A percentile compares a stretch with the other conserved stretches of the same genome.
phyloP scores from a whole-genome alignment of 441 rosid species.

The Breynia disticha region DNA sequence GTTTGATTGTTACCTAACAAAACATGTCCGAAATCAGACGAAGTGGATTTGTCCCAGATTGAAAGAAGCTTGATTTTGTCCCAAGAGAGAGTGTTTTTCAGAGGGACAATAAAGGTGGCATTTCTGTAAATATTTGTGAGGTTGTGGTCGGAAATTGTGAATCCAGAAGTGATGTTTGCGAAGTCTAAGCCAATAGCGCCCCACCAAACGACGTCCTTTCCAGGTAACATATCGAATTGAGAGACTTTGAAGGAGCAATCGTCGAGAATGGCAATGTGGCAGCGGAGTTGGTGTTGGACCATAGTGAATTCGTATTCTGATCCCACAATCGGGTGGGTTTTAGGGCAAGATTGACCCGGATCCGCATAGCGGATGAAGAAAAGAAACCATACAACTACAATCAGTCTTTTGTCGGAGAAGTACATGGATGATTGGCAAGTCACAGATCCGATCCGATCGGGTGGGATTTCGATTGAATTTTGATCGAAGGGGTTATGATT shows the following conservation, averaged over 20 bases:
- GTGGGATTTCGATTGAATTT: too few species aligned
- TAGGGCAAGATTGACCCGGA: slow-evolving; percentile 40
- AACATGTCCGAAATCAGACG: slow-evolving; percentile 82
- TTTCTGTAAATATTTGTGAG: slow-evolving; percentile 64
- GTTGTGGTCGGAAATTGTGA: slow-evolving; percentile 44
- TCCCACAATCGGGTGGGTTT: slow-evolving; percentile 47
- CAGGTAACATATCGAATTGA: slow-evolving; percentile 73
- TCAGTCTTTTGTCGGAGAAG: slow-evolving; percentile 24
- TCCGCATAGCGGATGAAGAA: slow-evolving; percentile 35
- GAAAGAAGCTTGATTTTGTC: slow-evolving; percentile 49
- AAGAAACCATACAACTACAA: slow-evolving; percentile 24
- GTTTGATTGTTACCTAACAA: slow-evolving; percentile 41
- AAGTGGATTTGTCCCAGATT: slow-evolving; percentile 62
- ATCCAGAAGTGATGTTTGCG: slow-evolving; percentile 62
- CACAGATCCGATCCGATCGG: slow-evolving; percentile 18
- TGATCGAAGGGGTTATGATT: too few species aligned
- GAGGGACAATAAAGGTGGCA: slow-evolving; percentile 42
- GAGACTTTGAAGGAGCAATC: slow-evolving; percentile 79
- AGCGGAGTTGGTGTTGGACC: slow-evolving; percentile 88
- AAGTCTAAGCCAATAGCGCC: slow-evolving; percentile 46
- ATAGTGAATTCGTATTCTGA: slow-evolving; percentile 54
- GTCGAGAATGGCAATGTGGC: slow-evolving; percentile 51
- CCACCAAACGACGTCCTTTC: slow-evolving; percentile 78
- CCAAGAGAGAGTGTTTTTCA: slow-evolving; percentile 54
- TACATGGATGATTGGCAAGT: slow-evolving; percentile 30